Evolutionary conservation across 768 basidiomycete species (phyloP).

Genomic region (Auricularia heimuer): DNA sequence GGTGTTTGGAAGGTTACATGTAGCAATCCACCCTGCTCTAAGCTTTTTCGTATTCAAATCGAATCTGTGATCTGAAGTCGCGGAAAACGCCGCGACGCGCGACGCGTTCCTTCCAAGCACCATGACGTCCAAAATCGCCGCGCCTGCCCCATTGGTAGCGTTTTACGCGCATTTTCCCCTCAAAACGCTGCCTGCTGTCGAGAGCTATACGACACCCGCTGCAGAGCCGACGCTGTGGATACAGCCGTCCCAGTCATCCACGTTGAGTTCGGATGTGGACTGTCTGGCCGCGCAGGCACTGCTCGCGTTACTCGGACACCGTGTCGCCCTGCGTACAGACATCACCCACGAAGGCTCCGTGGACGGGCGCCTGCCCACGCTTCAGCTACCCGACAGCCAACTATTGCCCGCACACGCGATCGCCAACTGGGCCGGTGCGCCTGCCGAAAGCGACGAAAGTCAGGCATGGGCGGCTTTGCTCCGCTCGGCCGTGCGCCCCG

Average conservation of each 20-base stretch:
- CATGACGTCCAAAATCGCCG: neutral
- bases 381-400: conserved; percentile 1
- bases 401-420: neutral
- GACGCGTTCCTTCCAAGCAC: neutral
- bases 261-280: conserved; percentile 6
- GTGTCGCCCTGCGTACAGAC: conserved; percentile 5
- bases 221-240: conserved; percentile 6
- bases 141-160: neutral
- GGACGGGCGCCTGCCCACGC: conserved; percentile 4
- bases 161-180: conserved; percentile 7
- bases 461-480: conserved; percentile 4
- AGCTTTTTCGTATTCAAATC: too few relatives aligned
- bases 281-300: conserved; percentile 5
- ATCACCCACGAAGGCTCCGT: conserved; percentile 1
- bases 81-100: neutral
- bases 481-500: conserved; percentile 1
- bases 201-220: neutral
- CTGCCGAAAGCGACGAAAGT: neutral
- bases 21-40: too few relatives aligned
- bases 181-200: conserved; percentile 1
- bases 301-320: neutral
- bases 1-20: too few relatives aligned
- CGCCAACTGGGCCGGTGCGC: neutral
- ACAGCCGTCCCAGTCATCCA: neutral
- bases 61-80: neutral